Evolutionary conservation across 2,329 filamentous ascomycete genomes (phyloP), one percentile per base, ranked within the genome.

Genomic region (Neoarthrinium moseri): DNA sequence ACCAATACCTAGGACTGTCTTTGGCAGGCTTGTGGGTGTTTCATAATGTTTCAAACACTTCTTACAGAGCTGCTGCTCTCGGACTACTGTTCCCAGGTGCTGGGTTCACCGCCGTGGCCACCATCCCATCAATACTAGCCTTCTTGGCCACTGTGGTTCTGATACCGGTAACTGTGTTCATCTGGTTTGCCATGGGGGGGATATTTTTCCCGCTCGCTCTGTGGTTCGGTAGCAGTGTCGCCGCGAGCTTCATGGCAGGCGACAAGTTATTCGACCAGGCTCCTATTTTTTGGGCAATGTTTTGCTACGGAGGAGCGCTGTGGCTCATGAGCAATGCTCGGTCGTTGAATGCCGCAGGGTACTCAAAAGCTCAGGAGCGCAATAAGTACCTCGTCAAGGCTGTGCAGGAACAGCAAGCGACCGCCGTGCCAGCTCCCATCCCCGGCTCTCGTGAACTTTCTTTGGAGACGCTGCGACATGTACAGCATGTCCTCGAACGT

Each of bases 41-140:
- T n/a, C n/a, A n/a, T n/a, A n/a, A n/a, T n/a, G n/a, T n/a, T n/a
- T n/a, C n/a, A n/a, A n/a, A n/a, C n/a, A n/a, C n/a, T n/a, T n/a
- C n/a, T n/a, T n/a, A n/a, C n/a, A n/a, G 26, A 29, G 41, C 41
- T 7, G 30, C 41, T 2, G 30, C 41, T 18, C 30, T 44, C 7
- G 30, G 41, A 8, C 30, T 44, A 5, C 27, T 44, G 15, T 44
- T 44, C 30, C 41, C 41, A 8, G 26, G 41, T n/a, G 29, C 23
- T 23, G 41, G 41, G 27, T 21, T 35, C 12, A 15, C 36, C 10
- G 41, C 30, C n/a, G 30, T 35, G 10, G 27, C 10, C 17, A 34
- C 7, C 17, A n/a, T 44, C 30, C 26, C 21, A 11, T 8, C 27
- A n/a, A 18, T 21, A 27, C 8, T 32, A 50, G 2, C 55, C n/a